Evolutionary conservation across 2,329 filamentous ascomycete genomes (phyloP).

Genomic region (Xylariaceae sp.): DNA sequence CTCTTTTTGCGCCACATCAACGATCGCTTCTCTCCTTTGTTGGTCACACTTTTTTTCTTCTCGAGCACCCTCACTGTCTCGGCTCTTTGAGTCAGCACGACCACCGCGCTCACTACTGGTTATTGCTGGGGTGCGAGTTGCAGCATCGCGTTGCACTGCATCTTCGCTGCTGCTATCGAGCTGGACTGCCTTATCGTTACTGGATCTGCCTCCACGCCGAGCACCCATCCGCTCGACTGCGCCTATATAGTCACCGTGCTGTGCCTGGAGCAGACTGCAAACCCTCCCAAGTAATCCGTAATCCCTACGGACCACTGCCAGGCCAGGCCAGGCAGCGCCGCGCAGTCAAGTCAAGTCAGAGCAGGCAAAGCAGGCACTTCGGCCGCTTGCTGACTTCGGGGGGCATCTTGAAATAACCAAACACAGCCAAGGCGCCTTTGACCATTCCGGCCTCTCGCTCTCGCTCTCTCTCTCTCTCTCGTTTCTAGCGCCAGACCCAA

Average conservation of each 20-base stretch:
- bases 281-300: slow-evolving; percentile 5
- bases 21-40: background rate
- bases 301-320: background rate
- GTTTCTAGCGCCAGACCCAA: slow-evolving; percentile 13
- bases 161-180: slow-evolving; percentile 5
- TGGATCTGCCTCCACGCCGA: slow-evolving; percentile 10
- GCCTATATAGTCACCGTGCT: background rate
- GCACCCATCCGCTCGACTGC: slow-evolving; percentile 1
- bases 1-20: background rate
- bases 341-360: background rate
- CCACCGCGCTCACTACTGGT: background rate
- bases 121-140: slow-evolving; percentile 2
- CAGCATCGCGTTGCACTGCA: slow-evolving; percentile 8
- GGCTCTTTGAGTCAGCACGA: slow-evolving; percentile 9
- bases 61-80: background rate
- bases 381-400: background rate
- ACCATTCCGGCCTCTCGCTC: no score
- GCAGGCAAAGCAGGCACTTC: background rate
- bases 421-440: slow-evolving; percentile 12
- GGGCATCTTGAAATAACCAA: slow-evolving; percentile 7
- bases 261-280: slow-evolving; percentile 4
- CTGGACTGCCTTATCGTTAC: slow-evolving; percentile 7
- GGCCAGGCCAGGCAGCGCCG: slow-evolving; percentile 6
- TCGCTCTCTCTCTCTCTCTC: slow-evolving; percentile 1
- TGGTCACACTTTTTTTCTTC: background rate